Percentiles rank a stretch among this genome's conserved stretches.
Evolutionary conservation across 805 yeast species (phyloP).

Genomic region (Saccharomycopsis selenospora): DNA sequence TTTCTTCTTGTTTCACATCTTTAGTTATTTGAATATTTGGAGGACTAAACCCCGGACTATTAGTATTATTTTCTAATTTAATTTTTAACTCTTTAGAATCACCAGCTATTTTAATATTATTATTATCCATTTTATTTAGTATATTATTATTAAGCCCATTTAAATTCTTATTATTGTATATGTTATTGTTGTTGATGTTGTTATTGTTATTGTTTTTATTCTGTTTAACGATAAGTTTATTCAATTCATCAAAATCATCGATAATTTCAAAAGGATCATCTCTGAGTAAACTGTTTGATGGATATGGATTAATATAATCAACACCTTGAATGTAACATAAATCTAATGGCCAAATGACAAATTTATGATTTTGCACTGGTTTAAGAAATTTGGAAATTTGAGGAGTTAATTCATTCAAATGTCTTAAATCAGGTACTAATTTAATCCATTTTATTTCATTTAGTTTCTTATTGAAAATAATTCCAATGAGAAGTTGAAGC

Average conservation of each 20-base stretch:
- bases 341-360: constrained; percentile 65
- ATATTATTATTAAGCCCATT: not conserved
- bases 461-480: constrained; percentile 20
- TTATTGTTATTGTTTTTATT: not conserved
- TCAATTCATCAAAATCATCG: constrained; percentile 26
- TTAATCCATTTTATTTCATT: constrained; percentile 50
- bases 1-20: not conserved
- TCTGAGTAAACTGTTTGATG: constrained; percentile 3
- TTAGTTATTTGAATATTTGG: not conserved
- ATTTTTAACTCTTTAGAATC: no score
- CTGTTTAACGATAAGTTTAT: constrained; percentile 18
- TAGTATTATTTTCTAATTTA: not conserved
- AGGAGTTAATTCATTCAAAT: constrained; percentile 63
- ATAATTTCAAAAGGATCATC: constrained; percentile 26
- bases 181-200: constrained; percentile 17
- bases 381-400: constrained; percentile 48
- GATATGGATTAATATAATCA: not conserved
- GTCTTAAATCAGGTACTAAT: constrained; percentile 59
- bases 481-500: constrained; percentile 20
- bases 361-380: constrained; percentile 45
- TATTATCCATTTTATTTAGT: constrained; percentile 1
- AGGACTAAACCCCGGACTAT: not conserved
- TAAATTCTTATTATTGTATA: constrained; percentile 24
- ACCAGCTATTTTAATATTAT: constrained; percentile 1
- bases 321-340: constrained; percentile 54